phyloP scores from a whole-genome alignment of 306 rosid genomes.

The Rubus idaeus region DNA sequence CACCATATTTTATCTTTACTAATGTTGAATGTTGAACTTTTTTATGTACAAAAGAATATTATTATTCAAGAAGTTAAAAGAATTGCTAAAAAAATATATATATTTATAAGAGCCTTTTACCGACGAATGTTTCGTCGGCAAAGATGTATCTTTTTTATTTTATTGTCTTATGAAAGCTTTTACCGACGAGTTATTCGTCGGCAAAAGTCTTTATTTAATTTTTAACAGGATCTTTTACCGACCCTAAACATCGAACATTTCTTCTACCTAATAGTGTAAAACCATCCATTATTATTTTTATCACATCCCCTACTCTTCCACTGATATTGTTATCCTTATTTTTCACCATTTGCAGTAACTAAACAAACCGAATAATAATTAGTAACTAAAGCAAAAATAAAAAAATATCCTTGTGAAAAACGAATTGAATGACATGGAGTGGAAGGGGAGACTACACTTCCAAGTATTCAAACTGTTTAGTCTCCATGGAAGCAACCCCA shows the following conservation, averaged over 20 bases:
- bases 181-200: no score
- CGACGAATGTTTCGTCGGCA: no score
- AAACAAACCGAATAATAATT: neutral
- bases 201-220: no score
- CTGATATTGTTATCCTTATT: neutral
- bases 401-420: neutral
- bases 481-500: constrained; percentile 3
- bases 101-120: no score
- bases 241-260: neutral
- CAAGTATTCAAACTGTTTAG: neutral
- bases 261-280: neutral
- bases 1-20: neutral
- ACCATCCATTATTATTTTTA: no score
- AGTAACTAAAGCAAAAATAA: neutral
- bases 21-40: neutral
- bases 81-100: no score
- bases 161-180: no score
- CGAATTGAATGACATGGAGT: neutral
- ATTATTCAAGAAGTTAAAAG: no score
- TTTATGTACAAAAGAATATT: no score
- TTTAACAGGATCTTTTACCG: no score
- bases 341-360: neutral
- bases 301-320: no score
- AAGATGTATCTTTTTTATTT: no score
- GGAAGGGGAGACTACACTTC: neutral